Evolutionary conservation across 1,284 basidiomycete genomes (phyloP), one percentile per base, ranked within the genome.

Genomic region (Ganoderma lucidum): DNA sequence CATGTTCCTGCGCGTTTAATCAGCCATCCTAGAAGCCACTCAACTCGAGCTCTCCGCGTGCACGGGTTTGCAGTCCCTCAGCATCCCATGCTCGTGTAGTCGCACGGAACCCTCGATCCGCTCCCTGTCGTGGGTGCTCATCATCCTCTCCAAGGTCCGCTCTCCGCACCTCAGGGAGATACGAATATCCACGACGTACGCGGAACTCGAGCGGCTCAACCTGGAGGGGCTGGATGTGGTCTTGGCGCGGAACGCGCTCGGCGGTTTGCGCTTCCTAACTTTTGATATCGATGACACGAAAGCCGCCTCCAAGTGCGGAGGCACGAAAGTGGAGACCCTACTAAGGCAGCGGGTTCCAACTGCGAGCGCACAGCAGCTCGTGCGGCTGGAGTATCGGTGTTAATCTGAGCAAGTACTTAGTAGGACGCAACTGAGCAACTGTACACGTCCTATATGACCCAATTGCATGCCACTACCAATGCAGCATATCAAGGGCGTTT

Each of bases 121-220:
- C 10, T 78, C 76, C 5, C 69, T 78, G 37, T 78, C 76, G n/a
- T 78, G 76, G 76, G 74, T 76, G 53, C 63, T 76, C 32, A 64
- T 73, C 39, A 64, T 78, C 28, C 75, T 78, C 14, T 71, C 75
- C 41, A 73, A 69, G 23, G 66, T 71, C n/a, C 65, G 68, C 45
- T 72, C 76, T 1, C 39, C 72, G 2, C 56, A 48, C 6, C 71
- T 76, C 5, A 32, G 64, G 35, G 62, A 69, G 45, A 63, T 78
- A 45, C 62, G 62, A 12, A 65, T 78, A 48, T 69, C 65, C 61
- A 71, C 75, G 30, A 44, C 64, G 39, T 35, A 56, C n/a, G 28
- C 62, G 0, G 69, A 76, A 55, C 63, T 78, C 17, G 48, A 66
- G 8, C 65, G 63, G 2, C 71, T 76, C 14, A 76, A 77, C 63